Evolutionary conservation across 2,329 filamentous ascomycete species (phyloP).

Genomic region (Trichoderma gracile): DNA sequence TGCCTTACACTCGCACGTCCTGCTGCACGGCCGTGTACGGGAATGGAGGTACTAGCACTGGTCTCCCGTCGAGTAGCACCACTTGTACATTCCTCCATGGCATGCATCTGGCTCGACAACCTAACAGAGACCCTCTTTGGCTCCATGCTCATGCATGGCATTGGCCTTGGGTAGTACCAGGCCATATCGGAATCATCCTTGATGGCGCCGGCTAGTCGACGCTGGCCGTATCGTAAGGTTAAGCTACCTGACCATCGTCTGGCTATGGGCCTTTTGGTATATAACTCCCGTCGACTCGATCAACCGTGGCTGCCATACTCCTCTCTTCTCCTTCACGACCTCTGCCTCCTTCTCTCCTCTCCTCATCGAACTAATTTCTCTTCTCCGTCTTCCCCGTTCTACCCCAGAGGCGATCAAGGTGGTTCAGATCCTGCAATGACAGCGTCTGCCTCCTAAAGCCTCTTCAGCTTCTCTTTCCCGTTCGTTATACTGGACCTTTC

Average conservation of each 20-base stretch:
- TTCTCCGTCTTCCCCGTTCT: neutral
- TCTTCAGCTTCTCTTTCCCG: neutral
- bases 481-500: neutral
- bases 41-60: too few species aligned
- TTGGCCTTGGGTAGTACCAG: conserved; percentile 29
- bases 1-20: neutral
- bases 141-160: conserved; percentile 43
- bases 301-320: conserved; percentile 16
- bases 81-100: conserved; percentile 26
- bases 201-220: conserved; percentile 26
- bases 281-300: conserved; percentile 23
- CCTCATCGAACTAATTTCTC: conserved; percentile 3
- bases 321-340: conserved; percentile 19
- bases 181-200: conserved; percentile 30
- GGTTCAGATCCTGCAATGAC: conserved; percentile 7
- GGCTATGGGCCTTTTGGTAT: conserved; percentile 2
- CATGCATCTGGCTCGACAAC: conserved; percentile 30
- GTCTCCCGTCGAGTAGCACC: neutral
- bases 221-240: too few species aligned
- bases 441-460: conserved; percentile 16
- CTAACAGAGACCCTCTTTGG: conserved; percentile 38
- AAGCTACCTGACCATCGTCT: neutral
- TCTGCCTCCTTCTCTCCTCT: conserved; percentile 9
- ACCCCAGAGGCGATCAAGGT: neutral
- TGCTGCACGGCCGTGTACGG: neutral